Percentiles rank a stretch among this genome's conserved stretches.
Evolutionary conservation across 176 grass and related monocot species (phyloP).

Genomic region (Rhipidocladum racemiflorum): DNA sequence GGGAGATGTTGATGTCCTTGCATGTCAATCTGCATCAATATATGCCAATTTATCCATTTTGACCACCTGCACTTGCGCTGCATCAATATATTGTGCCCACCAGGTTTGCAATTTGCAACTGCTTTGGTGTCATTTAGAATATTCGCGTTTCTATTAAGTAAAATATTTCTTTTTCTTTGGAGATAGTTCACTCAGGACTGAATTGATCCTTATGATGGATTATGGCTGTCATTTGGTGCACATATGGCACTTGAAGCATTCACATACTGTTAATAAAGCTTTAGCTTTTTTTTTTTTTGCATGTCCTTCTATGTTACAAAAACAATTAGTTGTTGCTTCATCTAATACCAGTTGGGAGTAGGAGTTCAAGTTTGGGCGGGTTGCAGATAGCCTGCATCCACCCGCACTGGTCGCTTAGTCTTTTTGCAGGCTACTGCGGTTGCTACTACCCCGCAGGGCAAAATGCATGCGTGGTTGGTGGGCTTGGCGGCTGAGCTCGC

Average conservation of each 20-base stretch:
- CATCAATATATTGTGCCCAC: neutral
- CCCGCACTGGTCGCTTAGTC: too few relatives aligned
- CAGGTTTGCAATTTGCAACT: neutral
- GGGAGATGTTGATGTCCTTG: conserved; percentile 8
- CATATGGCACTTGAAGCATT: neutral
- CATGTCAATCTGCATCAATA: neutral
- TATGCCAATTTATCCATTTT: neutral
- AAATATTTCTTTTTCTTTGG: neutral
- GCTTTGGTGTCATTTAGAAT: neutral
- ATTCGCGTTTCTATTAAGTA: neutral
- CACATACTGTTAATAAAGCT: neutral
- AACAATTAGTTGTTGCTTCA: neutral
- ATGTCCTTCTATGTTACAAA: neutral
- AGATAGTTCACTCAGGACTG: neutral
- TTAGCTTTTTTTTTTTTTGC: neutral
- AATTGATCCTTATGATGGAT: neutral
- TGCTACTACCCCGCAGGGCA: too few relatives aligned
- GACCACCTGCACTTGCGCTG: neutral
- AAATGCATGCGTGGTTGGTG: too few relatives aligned
- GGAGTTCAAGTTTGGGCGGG: too few relatives aligned
- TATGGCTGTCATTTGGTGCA: neutral
- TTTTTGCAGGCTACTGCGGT: too few relatives aligned
- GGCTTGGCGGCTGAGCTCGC: too few relatives aligned
- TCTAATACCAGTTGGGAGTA: neutral
- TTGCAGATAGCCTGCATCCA: too few relatives aligned